Base-by-base conservation (phyloP, 2,329 filamentous ascomycete species). In the Aspergillus sp. region DNA sequence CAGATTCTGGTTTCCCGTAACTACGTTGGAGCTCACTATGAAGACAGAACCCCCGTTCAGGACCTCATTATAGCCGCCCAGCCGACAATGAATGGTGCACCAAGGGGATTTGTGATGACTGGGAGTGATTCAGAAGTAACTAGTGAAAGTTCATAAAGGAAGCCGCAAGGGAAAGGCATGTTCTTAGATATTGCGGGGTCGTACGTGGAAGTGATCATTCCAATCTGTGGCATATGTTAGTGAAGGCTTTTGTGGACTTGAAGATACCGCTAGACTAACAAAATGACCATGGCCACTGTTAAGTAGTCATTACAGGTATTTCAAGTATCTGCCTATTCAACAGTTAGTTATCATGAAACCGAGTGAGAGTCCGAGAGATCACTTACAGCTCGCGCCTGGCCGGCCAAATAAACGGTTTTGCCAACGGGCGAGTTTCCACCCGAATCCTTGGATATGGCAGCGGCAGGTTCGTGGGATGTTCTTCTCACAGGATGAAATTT, bases 11-110 rank as follows among this genome's bases (percentile, higher is more conserved):
- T 40, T 30, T 2, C 46, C 34, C 8, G 29, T 40, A 5, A 36
- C 10, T 9, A 42, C 45, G 10, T 33, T 46, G 19, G 51, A 43
- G 8, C 30, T 39, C 48, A 50, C 51, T 5, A 47, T 45, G 29
- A 54, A 51, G 7, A 42, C 41, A 29, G 40, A 41, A 7, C 45
- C 35, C 8, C 52, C 48, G 26, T 54, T 48, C 6, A 54, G 12
- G 6, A 46, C 48, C 7, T 50, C 48, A 6, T 42, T 19, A 35
- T 54, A 54, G 12, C 49, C 34, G 28, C 50, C 52, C 50, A 54
- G 40, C 46, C 48, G 29, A 47, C 38, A 10, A 54, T 45, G 8
- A 39, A 42, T n/a, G 52, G 48, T 12, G 48, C 45, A 2, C 46
- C 40, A 2, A 47, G 36, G 4, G 52, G 48, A 40, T 41, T 50